These are phyloP conservation scores for Pythium diclinum DNA, from an alignment of 352 stramenopile species.

Conservation along the genomic window DNA sequence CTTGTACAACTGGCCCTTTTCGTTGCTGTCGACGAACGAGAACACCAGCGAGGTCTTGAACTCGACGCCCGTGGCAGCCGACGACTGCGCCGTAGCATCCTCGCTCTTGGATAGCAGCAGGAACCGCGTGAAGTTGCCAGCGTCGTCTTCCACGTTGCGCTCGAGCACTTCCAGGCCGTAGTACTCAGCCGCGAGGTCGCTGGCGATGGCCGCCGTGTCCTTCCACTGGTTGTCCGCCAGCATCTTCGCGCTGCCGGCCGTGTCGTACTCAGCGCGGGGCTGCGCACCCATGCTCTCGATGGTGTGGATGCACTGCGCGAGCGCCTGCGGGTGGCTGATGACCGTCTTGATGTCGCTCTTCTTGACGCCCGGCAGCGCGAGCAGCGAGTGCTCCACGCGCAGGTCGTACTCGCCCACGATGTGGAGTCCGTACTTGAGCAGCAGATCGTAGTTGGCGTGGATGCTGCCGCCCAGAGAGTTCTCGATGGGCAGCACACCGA, in stretches of 20 bases:
- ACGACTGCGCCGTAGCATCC: constrained; percentile 23
- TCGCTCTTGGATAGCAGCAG: constrained; percentile 74
- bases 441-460: constrained; percentile 93
- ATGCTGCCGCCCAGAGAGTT: constrained; percentile 94
- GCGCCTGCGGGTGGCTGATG: constrained; percentile 95
- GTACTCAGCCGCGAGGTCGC: constrained; percentile 92
- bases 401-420: constrained; percentile 67
- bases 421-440: constrained; percentile 65
- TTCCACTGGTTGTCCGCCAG: constrained; percentile 87
- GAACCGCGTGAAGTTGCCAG: constrained; percentile 95
- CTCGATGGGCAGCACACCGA: constrained; percentile 94
- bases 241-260: constrained; percentile 96
- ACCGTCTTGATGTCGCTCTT: constrained; percentile 93
- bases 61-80: constrained; percentile 31
- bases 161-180: constrained; percentile 92
- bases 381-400: constrained; percentile 91
- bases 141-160: constrained; percentile 85
- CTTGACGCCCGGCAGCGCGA: constrained; percentile 86
- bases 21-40: constrained; percentile 61
- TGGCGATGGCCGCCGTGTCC: constrained; percentile 92
- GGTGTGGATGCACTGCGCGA: constrained; percentile 96
- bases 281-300: constrained; percentile 83
- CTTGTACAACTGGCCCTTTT: constrained; percentile 60
- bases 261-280: constrained; percentile 93
- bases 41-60: constrained; percentile 80